These are phyloP conservation scores for Penicillium sp. DNA, from an alignment of 2,329 filamentous ascomycete species.

Conservation along the genomic window DNA sequence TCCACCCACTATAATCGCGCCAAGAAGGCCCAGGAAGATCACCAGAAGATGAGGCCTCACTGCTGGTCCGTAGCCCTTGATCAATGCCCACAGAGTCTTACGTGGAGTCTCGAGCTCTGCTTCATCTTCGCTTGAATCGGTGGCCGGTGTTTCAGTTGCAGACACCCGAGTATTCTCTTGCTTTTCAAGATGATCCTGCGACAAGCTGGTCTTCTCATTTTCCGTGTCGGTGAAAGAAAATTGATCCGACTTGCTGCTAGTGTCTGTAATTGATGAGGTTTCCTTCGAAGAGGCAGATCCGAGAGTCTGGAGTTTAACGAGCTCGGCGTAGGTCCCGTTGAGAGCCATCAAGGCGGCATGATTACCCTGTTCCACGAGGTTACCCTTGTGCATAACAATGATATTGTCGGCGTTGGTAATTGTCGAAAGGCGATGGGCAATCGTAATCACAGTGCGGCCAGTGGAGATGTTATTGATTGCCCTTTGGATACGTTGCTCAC, in stretches of 20 bases:
- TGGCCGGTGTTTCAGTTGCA: slow-evolving; percentile 18
- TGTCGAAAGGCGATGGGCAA: slow-evolving; percentile 62
- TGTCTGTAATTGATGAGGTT: slow-evolving; percentile 50
- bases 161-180: slow-evolving; percentile 16
- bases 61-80: slow-evolving; percentile 30
- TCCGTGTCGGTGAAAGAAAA: slow-evolving; percentile 28
- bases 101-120: slow-evolving; percentile 28
- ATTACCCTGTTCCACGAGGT: slow-evolving; percentile 53
- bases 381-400: slow-evolving; percentile 56
- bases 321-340: slow-evolving; percentile 26
- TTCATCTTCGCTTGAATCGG: slow-evolving; percentile 25
- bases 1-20: slow-evolving; percentile 56
- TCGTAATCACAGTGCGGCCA: slow-evolving; percentile 70
- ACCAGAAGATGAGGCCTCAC: slow-evolving; percentile 45
- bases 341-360: slow-evolving; percentile 56
- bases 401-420: slow-evolving; percentile 60
- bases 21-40: slow-evolving; percentile 53
- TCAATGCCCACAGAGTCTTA: slow-evolving; percentile 32
- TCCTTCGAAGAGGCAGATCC: slow-evolving; percentile 49
- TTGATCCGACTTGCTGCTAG: slow-evolving; percentile 30
- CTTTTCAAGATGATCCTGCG: slow-evolving; percentile 5
- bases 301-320: slow-evolving; percentile 51
- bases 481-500: slow-evolving; percentile 55
- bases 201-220: slow-evolving; percentile 19
- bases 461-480: slow-evolving; percentile 57